Evolutionary conservation across 2,329 filamentous ascomycete species (phyloP), one percentile per base, ranked within the genome.

Genomic region (Diaporthe ilicicola): DNA sequence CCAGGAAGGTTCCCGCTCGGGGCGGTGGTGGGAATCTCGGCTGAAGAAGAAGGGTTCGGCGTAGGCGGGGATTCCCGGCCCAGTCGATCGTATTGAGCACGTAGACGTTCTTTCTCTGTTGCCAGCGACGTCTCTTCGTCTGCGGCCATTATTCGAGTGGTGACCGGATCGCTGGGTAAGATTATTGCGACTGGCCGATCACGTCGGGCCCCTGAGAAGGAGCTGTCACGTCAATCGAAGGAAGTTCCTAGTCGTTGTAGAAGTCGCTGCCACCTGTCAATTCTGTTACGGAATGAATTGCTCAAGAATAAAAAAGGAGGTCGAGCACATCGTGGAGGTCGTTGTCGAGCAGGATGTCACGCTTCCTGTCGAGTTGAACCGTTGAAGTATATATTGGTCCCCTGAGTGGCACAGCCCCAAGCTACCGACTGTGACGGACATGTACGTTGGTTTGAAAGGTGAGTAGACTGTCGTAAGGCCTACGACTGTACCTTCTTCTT

Each of bases 81-180:
- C 17, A 68, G 15, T 22, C 27, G 12, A 2, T 64, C 54, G 24
- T 66, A 62, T n/a, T 72, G 66, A 42, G 61, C 61, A 17, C 39
- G 69, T 34, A 70, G 54, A 24, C 32, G 46, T 8, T 73, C 69
- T 27, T 73, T 72, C 46, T 73, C 70, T n/a, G 72, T 67, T 29
- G 15, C 48, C 37, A n/a, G 17, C 8, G 24, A 22, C 34, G 32
- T 19, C 22, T 32, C 72, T 73, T 74, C 70, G 44, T 72, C 27
- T 69, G 65, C 10, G 72, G 71, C 10, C 73, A 48, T 37, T 67
- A 46, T 54, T 22, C 22, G 17, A 46, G 24, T 9, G n/a, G 6
- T 34, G 3, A 19, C 39, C 12, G 17, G 34, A 22, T 32, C 3
- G 9, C 10, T n/a, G 4, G 4, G 34, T 8, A 22, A 22, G 4